These are phyloP conservation scores for Botrytis cinerea DNA, from an alignment of 2,329 filamentous ascomycete genomes.

Conservation along the genomic window DNA sequence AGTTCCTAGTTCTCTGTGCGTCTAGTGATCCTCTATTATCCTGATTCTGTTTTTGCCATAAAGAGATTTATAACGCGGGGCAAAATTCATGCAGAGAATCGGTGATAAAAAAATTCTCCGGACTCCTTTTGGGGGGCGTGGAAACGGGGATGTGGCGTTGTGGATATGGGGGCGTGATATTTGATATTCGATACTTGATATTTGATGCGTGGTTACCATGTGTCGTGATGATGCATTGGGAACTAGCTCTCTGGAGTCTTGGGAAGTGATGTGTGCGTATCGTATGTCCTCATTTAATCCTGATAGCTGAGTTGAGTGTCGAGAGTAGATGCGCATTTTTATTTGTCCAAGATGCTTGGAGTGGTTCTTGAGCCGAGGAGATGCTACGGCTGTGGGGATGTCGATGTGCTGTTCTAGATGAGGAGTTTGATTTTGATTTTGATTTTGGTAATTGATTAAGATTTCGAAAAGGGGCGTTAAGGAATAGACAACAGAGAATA, in stretches of 20 bases:
- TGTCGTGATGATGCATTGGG: not conserved
- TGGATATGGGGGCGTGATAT: too few species aligned
- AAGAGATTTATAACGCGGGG: too few species aligned
- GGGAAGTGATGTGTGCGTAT: not conserved
- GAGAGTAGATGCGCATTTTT: too few species aligned
- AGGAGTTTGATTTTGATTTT: not conserved
- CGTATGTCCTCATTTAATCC: rapidly evolving
- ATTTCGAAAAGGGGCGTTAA: rapidly evolving
- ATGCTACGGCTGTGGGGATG: not conserved
- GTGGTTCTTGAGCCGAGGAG: not conserved
- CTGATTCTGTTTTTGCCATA: not conserved
- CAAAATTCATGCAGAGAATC: too few species aligned
- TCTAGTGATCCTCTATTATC: too few species aligned
- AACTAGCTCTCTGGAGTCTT: not conserved
- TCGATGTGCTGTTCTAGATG: not conserved
- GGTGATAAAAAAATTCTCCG: not conserved
- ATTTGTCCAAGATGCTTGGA: not conserved
- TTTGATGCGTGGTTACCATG: not conserved
- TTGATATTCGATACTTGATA: not conserved
- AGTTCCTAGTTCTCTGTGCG: not conserved
- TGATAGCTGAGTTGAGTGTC: not conserved
- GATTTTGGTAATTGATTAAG: not conserved
- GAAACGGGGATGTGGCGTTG: not conserved
- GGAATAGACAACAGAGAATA: not conserved
- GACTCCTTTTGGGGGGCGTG: not conserved